Evolutionary conservation across 305 asterid genomes (phyloP).

Genomic region (Solanum aculeatissimum): DNA sequence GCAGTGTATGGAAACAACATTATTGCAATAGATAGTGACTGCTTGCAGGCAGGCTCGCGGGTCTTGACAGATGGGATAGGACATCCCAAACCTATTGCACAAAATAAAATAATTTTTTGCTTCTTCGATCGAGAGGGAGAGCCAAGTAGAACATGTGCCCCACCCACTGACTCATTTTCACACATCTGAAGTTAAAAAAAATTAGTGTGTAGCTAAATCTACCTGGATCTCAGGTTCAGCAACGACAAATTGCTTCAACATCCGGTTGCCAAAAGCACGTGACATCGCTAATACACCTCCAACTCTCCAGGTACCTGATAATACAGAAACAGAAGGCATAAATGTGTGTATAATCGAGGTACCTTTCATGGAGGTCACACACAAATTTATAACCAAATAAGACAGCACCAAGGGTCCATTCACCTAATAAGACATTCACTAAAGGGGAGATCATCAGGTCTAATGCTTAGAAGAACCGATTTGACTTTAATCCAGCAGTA

Average conservation of each 20-base stretch:
- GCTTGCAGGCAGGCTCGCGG: not conserved
- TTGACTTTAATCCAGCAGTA: not conserved
- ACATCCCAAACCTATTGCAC: not conserved
- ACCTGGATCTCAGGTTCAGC: conserved; percentile 99
- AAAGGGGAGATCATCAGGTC: not conserved
- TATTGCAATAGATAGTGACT: not conserved
- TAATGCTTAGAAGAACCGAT: not conserved
- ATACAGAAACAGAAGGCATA: conserved; percentile 3
- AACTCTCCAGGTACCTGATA: conserved; percentile 97
- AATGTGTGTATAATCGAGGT: not conserved
- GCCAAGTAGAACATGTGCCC: not conserved
- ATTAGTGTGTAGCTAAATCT: not conserved
- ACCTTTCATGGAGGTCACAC: not conserved
- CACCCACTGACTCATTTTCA: not conserved
- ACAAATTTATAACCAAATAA: not conserved
- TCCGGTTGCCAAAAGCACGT: conserved; percentile 98
- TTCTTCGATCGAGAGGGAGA: not conserved
- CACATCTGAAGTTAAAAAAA: not conserved
- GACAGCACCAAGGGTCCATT: not conserved
- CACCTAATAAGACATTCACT: not conserved
- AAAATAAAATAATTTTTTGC: not conserved
- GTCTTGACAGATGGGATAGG: not conserved
- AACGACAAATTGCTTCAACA: conserved; percentile 94
- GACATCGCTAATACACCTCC: conserved; percentile 99
- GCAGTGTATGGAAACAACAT: not conserved